phyloP scores from a whole-genome alignment of 2,329 filamentous ascomycete genomes.

The Pseudogymnoascus sp. region DNA sequence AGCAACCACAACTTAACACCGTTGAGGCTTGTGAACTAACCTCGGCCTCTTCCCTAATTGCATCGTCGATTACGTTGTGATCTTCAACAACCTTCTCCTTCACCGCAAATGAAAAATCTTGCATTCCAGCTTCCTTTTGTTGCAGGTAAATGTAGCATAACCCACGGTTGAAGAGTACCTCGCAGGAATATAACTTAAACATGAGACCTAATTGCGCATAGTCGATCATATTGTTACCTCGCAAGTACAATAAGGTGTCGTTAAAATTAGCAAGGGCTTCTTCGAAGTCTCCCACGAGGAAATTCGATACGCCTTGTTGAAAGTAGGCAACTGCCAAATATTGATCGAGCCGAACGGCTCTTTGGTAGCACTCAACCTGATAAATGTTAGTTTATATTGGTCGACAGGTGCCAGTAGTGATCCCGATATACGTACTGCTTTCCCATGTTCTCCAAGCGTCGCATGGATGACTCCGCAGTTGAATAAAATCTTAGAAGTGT shows the following conservation, averaged over 20 bases:
- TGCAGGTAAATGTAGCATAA: constrained; percentile 96
- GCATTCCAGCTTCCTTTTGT: constrained; percentile 82
- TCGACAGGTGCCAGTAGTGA: constrained; percentile 15
- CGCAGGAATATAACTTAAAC: constrained; percentile 95
- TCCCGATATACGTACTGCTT: constrained; percentile 61
- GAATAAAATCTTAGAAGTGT: constrained; percentile 97
- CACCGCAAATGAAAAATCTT: constrained; percentile 82
- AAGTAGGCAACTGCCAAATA: constrained; percentile 98
- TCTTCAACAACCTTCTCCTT: constrained; percentile 96
- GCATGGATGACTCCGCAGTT: constrained; percentile 98
- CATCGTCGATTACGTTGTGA: constrained; percentile 96
- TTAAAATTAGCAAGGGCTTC: constrained; percentile 98
- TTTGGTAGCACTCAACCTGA: constrained; percentile 86
- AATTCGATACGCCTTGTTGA: constrained; percentile 97
- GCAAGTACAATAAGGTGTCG: constrained; percentile 87
- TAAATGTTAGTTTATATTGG: constrained; percentile 20
- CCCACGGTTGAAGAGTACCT: constrained; percentile 94
- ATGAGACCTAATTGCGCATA: constrained; percentile 93
- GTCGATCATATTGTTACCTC: constrained; percentile 95
- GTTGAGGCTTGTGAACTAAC: constrained; percentile 39
- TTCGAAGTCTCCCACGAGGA: constrained; percentile 92
- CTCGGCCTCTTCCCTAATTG: constrained; percentile 87
- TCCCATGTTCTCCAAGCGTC: constrained; percentile 90
- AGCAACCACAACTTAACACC: constrained; percentile 14
- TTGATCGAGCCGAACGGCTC: constrained; percentile 81